Percentiles rank a stretch among this genome's conserved stretches.
Evolutionary conservation across 208 protist species (phyloP).

Genomic region (Naegleria lovaniensis): DNA sequence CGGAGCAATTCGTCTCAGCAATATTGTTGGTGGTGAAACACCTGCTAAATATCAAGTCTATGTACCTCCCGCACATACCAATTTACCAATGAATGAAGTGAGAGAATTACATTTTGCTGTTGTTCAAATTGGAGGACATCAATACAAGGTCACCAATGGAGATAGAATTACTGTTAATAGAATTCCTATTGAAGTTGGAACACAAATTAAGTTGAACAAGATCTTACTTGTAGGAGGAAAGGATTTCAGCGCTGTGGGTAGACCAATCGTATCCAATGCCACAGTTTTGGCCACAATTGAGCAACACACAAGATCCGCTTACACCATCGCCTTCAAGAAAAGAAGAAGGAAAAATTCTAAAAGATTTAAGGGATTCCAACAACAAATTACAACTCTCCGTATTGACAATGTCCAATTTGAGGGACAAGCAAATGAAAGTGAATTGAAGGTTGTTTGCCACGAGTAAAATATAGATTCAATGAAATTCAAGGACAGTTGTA

Average conservation of each 20-base stretch:
- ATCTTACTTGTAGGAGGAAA: slow-evolving; percentile 70
- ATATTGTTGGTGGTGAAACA: background rate
- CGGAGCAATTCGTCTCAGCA: background rate
- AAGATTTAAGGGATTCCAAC: background rate
- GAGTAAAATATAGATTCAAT: background rate
- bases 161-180: slow-evolving; percentile 75
- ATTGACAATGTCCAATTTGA: slow-evolving; percentile 3
- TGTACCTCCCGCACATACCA: background rate
- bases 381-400: background rate
- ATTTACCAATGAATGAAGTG: slow-evolving; percentile 2
- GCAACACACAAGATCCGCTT: slow-evolving; percentile 67
- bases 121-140: slow-evolving; percentile 69
- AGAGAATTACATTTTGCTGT: slow-evolving; percentile 60
- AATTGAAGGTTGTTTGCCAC: background rate
- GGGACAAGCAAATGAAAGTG: no score
- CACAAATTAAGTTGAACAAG: slow-evolving; percentile 71
- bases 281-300: slow-evolving; percentile 68
- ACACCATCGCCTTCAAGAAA: slow-evolving; percentile 21
- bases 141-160: slow-evolving; percentile 70
- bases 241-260: slow-evolving; percentile 73
- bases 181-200: slow-evolving; percentile 60
- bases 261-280: slow-evolving; percentile 61
- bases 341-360: slow-evolving; percentile 18
- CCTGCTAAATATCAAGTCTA: background rate
- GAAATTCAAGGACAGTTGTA: background rate